These are phyloP conservation scores for Phytophthora tubulina DNA, from an alignment of 352 stramenopile genomes.

Conservation along the genomic window DNA sequence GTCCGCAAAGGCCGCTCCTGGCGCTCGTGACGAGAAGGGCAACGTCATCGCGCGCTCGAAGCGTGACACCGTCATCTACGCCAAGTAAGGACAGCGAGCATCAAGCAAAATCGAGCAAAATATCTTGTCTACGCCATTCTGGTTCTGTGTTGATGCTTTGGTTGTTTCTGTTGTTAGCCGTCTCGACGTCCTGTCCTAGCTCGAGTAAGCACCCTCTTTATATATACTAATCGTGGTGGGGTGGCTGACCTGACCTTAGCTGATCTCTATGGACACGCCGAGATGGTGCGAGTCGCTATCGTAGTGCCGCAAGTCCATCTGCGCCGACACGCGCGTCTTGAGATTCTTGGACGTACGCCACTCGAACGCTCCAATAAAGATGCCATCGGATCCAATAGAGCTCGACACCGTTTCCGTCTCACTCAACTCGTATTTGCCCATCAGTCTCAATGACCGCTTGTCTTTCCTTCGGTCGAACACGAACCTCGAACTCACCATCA, in stretches of 20 bases:
- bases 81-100: constrained; percentile 56
- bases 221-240: constrained; percentile 35
- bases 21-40: constrained; percentile 85
- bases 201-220: constrained; percentile 31
- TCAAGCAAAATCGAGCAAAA: not conserved
- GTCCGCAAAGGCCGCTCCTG: constrained; percentile 89
- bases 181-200: constrained; percentile 11
- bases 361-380: constrained; percentile 80
- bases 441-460: constrained; percentile 66
- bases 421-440: constrained; percentile 63
- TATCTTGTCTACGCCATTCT: not conserved
- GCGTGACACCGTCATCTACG: constrained; percentile 90
- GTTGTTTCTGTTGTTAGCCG: constrained; percentile 16
- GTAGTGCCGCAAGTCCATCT: constrained; percentile 87
- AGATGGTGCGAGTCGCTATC: constrained; percentile 88
- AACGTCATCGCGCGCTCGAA: constrained; percentile 90
- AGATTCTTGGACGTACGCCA: constrained; percentile 79
- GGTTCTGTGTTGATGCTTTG: constrained; percentile 14
- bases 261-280: constrained; percentile 87
- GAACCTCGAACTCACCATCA: constrained; percentile 75
- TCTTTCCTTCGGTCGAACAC: constrained; percentile 76
- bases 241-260: constrained; percentile 36
- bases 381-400: constrained; percentile 79
- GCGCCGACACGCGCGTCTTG: constrained; percentile 77
- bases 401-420: constrained; percentile 58